A percentile compares a stretch with the other conserved stretches of the same genome.
These are phyloP conservation scores for Aspergillus haitiensis DNA, from an alignment of 495 filamentous ascomycete species.

Conservation along the genomic window DNA sequence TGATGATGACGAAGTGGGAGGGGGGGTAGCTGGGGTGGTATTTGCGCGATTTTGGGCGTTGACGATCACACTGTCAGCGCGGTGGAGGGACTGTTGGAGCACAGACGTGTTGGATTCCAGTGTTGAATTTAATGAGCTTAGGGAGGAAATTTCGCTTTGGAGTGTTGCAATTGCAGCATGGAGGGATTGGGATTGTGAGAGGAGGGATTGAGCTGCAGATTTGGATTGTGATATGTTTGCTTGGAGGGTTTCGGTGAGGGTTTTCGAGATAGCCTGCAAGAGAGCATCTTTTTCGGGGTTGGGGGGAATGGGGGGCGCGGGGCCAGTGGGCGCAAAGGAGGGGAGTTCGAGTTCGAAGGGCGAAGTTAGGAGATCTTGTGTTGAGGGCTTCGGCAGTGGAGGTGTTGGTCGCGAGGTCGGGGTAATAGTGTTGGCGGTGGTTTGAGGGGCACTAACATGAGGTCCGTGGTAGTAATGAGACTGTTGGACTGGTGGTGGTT, in stretches of 20 bases:
- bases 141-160: constrained; percentile 66
- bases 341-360: constrained; percentile 68
- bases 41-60: constrained; percentile 50
- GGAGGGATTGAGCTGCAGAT: constrained; percentile 69
- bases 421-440: constrained; percentile 16
- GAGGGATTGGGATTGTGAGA: constrained; percentile 78
- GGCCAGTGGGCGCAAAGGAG: constrained; percentile 50
- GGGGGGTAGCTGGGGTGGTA: constrained; percentile 23
- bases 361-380: constrained; percentile 70
- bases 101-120: constrained; percentile 75
- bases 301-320: constrained; percentile 84
- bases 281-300: constrained; percentile 96
- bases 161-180: constrained; percentile 63
- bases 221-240: constrained; percentile 63
- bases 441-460: not conserved
- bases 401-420: constrained; percentile 26
- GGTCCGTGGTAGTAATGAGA: not conserved
- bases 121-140: constrained; percentile 65
- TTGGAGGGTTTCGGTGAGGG: constrained; percentile 65
- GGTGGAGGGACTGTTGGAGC: constrained; percentile 70
- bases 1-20: not conserved
- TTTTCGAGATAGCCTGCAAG: constrained; percentile 70
- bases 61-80: constrained; percentile 77
- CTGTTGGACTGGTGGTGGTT: constrained; percentile 19
- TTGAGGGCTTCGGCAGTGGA: constrained; percentile 46